Evolutionary conservation across 768 basidiomycete species (phyloP).

Genomic region (Pholiota conissans): DNA sequence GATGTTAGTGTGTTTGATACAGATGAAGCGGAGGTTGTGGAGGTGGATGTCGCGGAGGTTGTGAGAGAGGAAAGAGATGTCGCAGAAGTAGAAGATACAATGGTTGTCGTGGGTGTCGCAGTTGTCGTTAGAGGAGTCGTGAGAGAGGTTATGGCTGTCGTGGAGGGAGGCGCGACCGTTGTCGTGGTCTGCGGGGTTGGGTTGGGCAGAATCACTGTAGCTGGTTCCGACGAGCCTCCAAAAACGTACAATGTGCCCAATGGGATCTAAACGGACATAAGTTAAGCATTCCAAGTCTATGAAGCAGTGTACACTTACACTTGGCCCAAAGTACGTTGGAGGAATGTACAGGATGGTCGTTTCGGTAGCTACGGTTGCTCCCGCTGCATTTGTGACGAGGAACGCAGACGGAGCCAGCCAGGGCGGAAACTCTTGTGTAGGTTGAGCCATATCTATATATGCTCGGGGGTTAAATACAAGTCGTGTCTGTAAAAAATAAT

Average conservation of each 20-base stretch:
- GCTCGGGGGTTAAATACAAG: constrained; percentile 19
- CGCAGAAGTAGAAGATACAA: constrained; percentile 28
- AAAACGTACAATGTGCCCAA: constrained; percentile 70
- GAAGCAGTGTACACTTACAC: constrained; percentile 50
- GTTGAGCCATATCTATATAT: constrained; percentile 48
- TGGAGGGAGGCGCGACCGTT: constrained; percentile 22
- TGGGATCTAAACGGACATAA: constrained; percentile 56
- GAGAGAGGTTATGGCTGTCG: constrained; percentile 25
- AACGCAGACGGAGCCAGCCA: constrained; percentile 67
- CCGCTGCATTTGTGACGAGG: constrained; percentile 51
- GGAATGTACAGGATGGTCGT: constrained; percentile 63
- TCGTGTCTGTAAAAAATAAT: constrained; percentile 27
- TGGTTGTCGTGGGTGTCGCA: constrained; percentile 29
- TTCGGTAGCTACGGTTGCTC: constrained; percentile 53
- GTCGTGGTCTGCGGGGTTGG: constrained; percentile 10
- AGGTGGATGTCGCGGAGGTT: constrained; percentile 31
- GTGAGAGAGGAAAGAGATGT: constrained; percentile 31
- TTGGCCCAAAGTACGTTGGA: constrained; percentile 81
- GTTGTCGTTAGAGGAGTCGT: constrained; percentile 27
- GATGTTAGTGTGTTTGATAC: constrained; percentile 22
- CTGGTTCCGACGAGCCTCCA: constrained; percentile 73
- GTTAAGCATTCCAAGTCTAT: neutral
- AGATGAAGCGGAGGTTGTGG: constrained; percentile 28
- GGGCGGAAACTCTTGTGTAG: constrained; percentile 67
- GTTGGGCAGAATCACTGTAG: constrained; percentile 28